Conservation (phyloP, 1,284 basidiomycete genomes). For the Puccinia hordei region DNA sequence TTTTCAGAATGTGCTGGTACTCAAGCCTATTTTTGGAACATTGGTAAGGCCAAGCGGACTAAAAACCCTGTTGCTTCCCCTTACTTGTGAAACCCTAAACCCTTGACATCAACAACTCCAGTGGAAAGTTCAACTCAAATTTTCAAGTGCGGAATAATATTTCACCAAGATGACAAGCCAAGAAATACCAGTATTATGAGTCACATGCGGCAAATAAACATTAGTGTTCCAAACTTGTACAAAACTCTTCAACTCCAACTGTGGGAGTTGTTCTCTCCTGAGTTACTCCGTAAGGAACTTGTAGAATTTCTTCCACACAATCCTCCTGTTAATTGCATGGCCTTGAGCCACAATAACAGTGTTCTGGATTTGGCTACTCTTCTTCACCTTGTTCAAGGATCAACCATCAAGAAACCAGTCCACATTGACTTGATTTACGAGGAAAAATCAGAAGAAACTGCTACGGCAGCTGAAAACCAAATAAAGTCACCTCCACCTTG, state of each 20-base stretch:
- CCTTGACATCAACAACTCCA: not conserved
- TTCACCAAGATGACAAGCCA: not conserved
- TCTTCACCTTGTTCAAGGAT: no score
- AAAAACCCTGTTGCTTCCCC: not conserved
- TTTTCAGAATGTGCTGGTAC: not conserved
- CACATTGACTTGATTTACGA: no score
- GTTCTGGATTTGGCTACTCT: no score
- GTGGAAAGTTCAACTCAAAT: not conserved
- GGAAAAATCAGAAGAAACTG: no score
- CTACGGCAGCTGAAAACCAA: no score
- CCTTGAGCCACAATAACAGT: no score
- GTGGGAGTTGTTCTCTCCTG: not conserved
- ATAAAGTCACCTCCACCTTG: no score
- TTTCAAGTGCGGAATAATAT: not conserved
- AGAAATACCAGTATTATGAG: constrained; percentile 1
- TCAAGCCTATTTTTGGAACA: no score
- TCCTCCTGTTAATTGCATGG: no score
- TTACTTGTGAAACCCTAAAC: not conserved
- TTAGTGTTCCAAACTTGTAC: not conserved
- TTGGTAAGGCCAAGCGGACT: constrained; percentile 2
- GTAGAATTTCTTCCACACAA: no score
- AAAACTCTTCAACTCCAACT: not conserved
- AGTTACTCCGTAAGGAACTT: not conserved
- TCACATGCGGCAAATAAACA: not conserved
- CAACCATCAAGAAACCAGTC: no score